Conservation (phyloP, 352 stramenopile species). For the Elongisporangium anandrum region DNA sequence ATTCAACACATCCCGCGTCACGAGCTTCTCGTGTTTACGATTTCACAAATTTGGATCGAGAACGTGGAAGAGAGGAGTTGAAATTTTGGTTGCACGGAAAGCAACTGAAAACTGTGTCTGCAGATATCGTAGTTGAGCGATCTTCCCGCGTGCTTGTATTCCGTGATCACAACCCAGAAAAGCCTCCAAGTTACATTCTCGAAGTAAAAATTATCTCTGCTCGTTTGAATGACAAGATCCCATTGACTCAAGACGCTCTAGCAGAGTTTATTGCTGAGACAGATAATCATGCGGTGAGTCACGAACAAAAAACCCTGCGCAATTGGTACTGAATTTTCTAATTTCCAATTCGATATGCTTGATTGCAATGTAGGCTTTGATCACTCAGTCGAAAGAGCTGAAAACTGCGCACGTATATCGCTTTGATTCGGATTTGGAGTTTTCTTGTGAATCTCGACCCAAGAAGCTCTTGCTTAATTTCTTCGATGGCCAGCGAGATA, state of each 20-base stretch:
- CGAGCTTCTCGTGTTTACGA: conserved; percentile 74
- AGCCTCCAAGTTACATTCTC: conserved; percentile 59
- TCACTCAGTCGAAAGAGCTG: conserved; percentile 62
- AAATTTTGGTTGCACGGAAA: conserved; percentile 72
- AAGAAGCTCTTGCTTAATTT: conserved; percentile 69
- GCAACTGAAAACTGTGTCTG: conserved; percentile 56
- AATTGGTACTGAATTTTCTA: not conserved
- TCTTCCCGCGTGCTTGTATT: conserved; percentile 82
- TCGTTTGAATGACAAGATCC: conserved; percentile 59
- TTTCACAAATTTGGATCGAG: conserved; percentile 78
- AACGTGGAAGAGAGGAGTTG: conserved; percentile 66
- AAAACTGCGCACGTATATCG: conserved; percentile 80
- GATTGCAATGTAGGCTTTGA: conserved; percentile 19
- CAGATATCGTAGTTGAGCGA: conserved; percentile 72
- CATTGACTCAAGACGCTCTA: conserved; percentile 46
- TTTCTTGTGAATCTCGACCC: conserved; percentile 56
- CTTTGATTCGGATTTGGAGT: conserved; percentile 76
- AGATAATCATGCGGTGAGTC: conserved; percentile 55
- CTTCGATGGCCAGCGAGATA: conserved; percentile 48
- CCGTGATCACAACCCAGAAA: conserved; percentile 52
- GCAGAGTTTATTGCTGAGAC: conserved; percentile 62
- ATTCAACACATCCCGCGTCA: conserved; percentile 10
- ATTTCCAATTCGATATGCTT: not conserved
- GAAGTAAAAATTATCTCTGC: conserved; percentile 84
- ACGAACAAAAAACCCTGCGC: not conserved